Conservation (phyloP, 352 stramenopile genomes). For the Pythium plurisporium region DNA sequence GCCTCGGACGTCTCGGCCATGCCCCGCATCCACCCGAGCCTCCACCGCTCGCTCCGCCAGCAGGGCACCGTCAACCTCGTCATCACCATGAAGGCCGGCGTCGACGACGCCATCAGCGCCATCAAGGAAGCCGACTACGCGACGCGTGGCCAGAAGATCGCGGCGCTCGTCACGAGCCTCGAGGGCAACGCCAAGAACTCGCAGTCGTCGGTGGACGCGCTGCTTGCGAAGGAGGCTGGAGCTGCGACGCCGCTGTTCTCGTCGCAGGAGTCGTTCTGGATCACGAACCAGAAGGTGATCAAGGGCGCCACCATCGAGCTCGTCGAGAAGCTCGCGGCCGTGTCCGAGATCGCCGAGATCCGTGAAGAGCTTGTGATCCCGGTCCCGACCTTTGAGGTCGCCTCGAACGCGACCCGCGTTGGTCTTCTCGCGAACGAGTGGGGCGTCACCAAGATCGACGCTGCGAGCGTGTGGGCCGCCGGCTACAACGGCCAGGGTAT, state of each 20-base stretch:
- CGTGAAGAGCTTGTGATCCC: slow-evolving; percentile 6
- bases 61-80: slow-evolving; percentile 33
- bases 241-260: background rate
- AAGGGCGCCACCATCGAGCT: slow-evolving; percentile 11
- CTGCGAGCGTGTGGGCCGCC: slow-evolving; percentile 7
- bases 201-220: slow-evolving; percentile 13
- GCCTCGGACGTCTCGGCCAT: slow-evolving; percentile 2
- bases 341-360: slow-evolving; percentile 3
- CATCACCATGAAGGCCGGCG: slow-evolving; percentile 24
- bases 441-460: slow-evolving; percentile 16
- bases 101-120: slow-evolving; percentile 3
- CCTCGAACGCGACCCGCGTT: background rate
- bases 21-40: slow-evolving; percentile 18
- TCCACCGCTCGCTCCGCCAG: slow-evolving; percentile 25
- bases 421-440: slow-evolving; percentile 16
- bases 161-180: slow-evolving; percentile 17
- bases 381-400: background rate
- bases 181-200: slow-evolving; percentile 3
- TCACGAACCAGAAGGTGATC: slow-evolving; percentile 9
- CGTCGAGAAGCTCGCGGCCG: slow-evolving; percentile 13
- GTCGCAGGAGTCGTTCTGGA: slow-evolving; percentile 11
- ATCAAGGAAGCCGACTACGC: slow-evolving; percentile 16
- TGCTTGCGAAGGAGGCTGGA: slow-evolving; percentile 4
- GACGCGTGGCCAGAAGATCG: slow-evolving; percentile 17
- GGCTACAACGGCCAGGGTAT: slow-evolving; percentile 22